These are phyloP conservation scores for Abrus precatorius DNA, from an alignment of 306 rosid species.

Conservation along the genomic window DNA sequence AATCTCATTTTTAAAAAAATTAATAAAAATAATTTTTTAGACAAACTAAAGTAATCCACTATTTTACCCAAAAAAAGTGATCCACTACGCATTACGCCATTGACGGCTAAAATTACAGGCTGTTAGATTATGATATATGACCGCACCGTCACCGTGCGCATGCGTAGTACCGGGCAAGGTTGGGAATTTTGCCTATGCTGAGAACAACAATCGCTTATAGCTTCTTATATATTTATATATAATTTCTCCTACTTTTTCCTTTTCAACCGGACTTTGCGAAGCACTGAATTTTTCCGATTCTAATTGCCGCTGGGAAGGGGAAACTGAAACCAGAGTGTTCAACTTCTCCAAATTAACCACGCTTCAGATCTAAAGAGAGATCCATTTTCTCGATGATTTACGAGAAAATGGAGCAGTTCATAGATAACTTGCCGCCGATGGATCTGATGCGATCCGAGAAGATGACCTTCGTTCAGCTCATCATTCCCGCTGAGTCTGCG, in stretches of 20 bases:
- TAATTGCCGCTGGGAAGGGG: conserved; percentile 57
- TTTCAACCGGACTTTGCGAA: conserved; percentile 12
- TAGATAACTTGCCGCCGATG: conserved; percentile 82
- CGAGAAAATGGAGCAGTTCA: conserved; percentile 81
- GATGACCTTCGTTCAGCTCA: conserved; percentile 97
- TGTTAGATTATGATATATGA: conserved; percentile 31
- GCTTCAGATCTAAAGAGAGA: conserved; percentile 65
- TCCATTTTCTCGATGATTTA: conserved; percentile 58
- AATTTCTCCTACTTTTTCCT: background rate
- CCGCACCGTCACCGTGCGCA: conserved; percentile 50
- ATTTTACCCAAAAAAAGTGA: too few species aligned
- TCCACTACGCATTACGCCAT: background rate
- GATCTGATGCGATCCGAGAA: conserved; percentile 99
- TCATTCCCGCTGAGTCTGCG: conserved; percentile 93
- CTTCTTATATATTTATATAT: conserved; percentile 4
- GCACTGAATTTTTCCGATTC: conserved; percentile 50
- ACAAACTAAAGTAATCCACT: background rate
- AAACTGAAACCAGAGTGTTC: conserved; percentile 52
- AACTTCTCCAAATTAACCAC: conserved; percentile 49
- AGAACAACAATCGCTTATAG: conserved; percentile 11
- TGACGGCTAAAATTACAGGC: conserved; percentile 34
- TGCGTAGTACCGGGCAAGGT: conserved; percentile 27
- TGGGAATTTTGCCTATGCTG: conserved; percentile 4
- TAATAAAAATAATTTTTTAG: too few species aligned
- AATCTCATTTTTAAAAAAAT: too few species aligned